Percentiles rank a stretch among this genome's conserved stretches.
These are phyloP conservation scores for Mycena amicta DNA, from an alignment of 768 basidiomycete genomes.

Conservation along the genomic window DNA sequence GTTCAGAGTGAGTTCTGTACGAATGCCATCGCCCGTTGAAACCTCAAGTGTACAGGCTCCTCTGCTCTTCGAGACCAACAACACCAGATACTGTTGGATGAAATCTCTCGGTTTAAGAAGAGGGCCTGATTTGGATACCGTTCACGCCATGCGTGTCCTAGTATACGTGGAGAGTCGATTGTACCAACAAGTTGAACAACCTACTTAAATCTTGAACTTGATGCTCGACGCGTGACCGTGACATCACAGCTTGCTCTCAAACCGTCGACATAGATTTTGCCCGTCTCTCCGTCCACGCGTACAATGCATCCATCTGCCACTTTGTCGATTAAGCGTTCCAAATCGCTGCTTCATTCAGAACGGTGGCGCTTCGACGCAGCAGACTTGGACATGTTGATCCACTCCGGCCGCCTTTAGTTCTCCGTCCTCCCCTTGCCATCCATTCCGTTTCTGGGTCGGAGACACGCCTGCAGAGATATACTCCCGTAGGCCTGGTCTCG, in stretches of 20 bases:
- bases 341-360: neutral
- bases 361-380: neutral
- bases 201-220: too few species aligned
- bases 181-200: too few species aligned
- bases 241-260: too few species aligned
- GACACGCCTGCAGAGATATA: too few species aligned
- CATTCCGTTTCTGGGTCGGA: neutral
- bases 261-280: too few species aligned
- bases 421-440: too few species aligned
- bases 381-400: neutral
- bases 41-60: too few species aligned
- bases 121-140: neutral
- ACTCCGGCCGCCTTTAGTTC: too few species aligned
- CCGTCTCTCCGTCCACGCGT: neutral
- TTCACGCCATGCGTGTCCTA: neutral
- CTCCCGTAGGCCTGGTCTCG: too few species aligned
- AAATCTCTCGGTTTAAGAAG: slow-evolving; percentile 1
- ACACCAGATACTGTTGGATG: slow-evolving; percentile 1
- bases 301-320: neutral
- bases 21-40: too few species aligned
- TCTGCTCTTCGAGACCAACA: slow-evolving; percentile 3
- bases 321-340: neutral
- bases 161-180: too few species aligned
- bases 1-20: neutral
- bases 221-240: too few species aligned